Evolutionary conservation across 768 basidiomycete genomes (phyloP), one percentile per base, ranked within the genome.

Genomic region (Steccherinum ochraceum): DNA sequence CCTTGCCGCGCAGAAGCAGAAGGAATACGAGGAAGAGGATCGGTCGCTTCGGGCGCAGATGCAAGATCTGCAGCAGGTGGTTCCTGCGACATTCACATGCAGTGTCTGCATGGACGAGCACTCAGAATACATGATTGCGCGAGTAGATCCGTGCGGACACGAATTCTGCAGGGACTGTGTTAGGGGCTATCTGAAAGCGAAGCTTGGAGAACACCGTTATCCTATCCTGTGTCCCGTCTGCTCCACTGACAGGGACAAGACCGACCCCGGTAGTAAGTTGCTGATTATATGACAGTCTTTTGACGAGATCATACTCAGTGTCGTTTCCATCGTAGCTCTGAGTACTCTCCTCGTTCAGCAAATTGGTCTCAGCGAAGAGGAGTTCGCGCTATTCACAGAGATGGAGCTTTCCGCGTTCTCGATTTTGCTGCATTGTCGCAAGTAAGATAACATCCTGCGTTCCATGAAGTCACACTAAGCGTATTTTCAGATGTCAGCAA

Each of bases 31-130:
- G 27, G 62, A 60, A 3, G 79, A 80, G 61, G 64, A 77, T 49
- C 40, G 40, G 12, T 60, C 50, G 2, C 65, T 80, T 30, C 61
- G 64, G n/a, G 55, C 43, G 4, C 71, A 80, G 53, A 56, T 62
- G 1, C 52, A 51, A 12, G 59, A 61, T 2, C 68, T 78, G 4
- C 43, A 56, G 12, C 55, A 41, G 11, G 24, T 50, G 12, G 45
- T 57, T 3, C 77, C 73, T 39, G 24, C 18, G 16, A 49, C 63
- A 5, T 84, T 82, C 51, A 62, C 70, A 39, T 86, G 84, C 56
- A 67, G 68, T 7, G 69, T 86, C 30, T 86, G 55, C 26, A n/a
- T 56, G 26, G 55, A 56, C 16, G 45, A 46, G 12, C 23, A 52
- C 35, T 3, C 27, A 13, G 55, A 56, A 25, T 5, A 20, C 26